Evolutionary conservation across 768 basidiomycete genomes (phyloP).

Genomic region (Hebeloma cylindrosporum): DNA sequence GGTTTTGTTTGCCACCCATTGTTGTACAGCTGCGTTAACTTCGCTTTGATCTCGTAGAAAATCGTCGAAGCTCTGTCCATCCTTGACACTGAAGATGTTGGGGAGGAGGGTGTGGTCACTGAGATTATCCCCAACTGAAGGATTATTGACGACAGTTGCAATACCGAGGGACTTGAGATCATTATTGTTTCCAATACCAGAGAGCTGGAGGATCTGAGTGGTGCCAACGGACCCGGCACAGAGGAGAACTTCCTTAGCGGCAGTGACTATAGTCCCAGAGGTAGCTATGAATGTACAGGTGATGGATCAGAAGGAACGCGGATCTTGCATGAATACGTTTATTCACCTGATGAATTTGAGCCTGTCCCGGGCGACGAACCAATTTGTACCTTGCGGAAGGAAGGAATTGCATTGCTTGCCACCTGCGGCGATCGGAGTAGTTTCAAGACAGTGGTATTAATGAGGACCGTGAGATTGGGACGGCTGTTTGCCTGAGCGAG

Average conservation of each 20-base stretch:
- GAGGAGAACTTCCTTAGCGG: constrained; percentile 23
- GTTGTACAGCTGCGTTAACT: constrained; percentile 24
- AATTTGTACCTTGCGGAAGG: constrained; percentile 13
- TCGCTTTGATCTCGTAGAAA: not conserved
- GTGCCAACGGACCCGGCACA: constrained; percentile 23
- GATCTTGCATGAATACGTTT: not conserved
- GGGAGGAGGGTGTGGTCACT: constrained; percentile 21
- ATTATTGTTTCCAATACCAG: constrained; percentile 20
- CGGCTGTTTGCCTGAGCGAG: constrained; percentile 6
- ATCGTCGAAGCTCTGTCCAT: constrained; percentile 1
- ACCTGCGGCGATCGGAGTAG: constrained; percentile 10
- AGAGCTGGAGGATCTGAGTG: constrained; percentile 22
- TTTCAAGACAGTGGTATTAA: constrained; percentile 15
- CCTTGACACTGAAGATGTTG: constrained; percentile 13
- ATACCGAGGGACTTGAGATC: constrained; percentile 18
- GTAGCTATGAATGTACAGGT: too few species aligned
- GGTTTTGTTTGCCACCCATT: constrained; percentile 23
- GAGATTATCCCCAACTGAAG: constrained; percentile 24
- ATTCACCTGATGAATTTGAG: not conserved
- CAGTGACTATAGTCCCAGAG: constrained; percentile 17
- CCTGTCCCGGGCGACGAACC: not conserved
- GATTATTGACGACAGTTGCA: constrained; percentile 16
- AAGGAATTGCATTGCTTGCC: not conserved
- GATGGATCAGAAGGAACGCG: too few species aligned
- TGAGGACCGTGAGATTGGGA: constrained; percentile 13